Evolutionary conservation across 2,329 filamentous ascomycete species (phyloP), one percentile per base, ranked within the genome.

Genomic region (Fusarium pseudoanthophilum): DNA sequence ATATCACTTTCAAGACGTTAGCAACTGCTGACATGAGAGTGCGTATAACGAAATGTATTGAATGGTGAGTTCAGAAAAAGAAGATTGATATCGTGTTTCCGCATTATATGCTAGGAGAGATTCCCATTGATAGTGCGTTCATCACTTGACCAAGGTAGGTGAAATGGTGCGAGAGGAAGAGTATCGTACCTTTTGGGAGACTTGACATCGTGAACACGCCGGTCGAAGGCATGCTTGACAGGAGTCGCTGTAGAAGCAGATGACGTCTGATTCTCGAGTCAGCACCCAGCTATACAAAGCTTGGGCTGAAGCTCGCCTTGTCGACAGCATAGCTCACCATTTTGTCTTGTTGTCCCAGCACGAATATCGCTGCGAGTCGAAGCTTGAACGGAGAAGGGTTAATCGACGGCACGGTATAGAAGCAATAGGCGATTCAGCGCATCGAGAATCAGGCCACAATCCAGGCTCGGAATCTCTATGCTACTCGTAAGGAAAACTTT

Each of bases 61-160:
- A 36, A 37, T 62, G 58, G 65, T 64, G 67, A 49, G 45, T 58
- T 81, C 91, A 88, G 88, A 85, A 90, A 91, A 90, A 92, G 90
- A 93, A 91, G 79, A 82, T 81, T 77, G 71, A 82, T 82, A 93
- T 92, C 87, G 85, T 87, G 83, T 91, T 94, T 99, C 96, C 92
- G 93, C 96, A 99, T 89, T 84, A 82, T 85, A 86, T 90, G 89
- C 93, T 98, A 94, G 93, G 96, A 99, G 97, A 99, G 96, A 99
- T 99, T 99, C 96, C 96, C 96, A 99, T 97, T 97, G 92, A 93
- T 92, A 91, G 88, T 85, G 85, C 88, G 87, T 93, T 97, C 95
- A 97, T 97, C 87, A 90, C 86, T 78, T 85, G 74, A 75, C 73
- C 55, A 18, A 32, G 42, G n/a, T 28, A 40, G 52, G 36, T 52